Conservation (phyloP, 345 rosid species). For the Pseudoturritis turrita region DNA sequence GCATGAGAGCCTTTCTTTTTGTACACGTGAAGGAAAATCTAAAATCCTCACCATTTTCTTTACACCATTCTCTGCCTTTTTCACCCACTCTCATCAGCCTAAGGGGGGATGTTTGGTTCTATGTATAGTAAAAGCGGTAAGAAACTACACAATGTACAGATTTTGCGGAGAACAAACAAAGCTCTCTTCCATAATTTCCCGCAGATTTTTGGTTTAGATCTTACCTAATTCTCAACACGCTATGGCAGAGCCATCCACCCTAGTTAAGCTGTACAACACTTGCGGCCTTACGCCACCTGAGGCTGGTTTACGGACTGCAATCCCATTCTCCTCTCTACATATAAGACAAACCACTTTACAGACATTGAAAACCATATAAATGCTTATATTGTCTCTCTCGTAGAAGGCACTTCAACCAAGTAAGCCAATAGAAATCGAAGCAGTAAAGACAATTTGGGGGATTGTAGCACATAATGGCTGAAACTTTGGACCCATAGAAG, state of each 20-base stretch:
- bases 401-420: too few species aligned
- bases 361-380: not conserved
- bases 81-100: slow-evolving; percentile 34
- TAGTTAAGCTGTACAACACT: slow-evolving; percentile 29
- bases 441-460: not conserved
- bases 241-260: slow-evolving; percentile 34
- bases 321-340: slow-evolving; percentile 30
- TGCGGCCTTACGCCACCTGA: slow-evolving; percentile 5
- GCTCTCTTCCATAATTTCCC: slow-evolving; percentile 13
- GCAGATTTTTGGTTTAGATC: slow-evolving; percentile 36
- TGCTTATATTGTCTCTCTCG: not conserved
- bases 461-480: not conserved
- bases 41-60: slow-evolving; percentile 37
- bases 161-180: slow-evolving; percentile 39
- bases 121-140: slow-evolving; percentile 42
- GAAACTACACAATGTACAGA: slow-evolving; percentile 67
- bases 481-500: not conserved
- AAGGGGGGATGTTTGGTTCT: slow-evolving; percentile 34
- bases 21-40: slow-evolving; percentile 37
- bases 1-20: slow-evolving; percentile 36
- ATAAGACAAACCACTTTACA: not conserved
- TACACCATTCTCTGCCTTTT: slow-evolving; percentile 43
- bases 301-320: slow-evolving; percentile 9
- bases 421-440: not conserved
- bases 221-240: slow-evolving; percentile 35